phyloP scores from a whole-genome alignment of 495 filamentous ascomycete genomes.

The Xylaria acuta region DNA sequence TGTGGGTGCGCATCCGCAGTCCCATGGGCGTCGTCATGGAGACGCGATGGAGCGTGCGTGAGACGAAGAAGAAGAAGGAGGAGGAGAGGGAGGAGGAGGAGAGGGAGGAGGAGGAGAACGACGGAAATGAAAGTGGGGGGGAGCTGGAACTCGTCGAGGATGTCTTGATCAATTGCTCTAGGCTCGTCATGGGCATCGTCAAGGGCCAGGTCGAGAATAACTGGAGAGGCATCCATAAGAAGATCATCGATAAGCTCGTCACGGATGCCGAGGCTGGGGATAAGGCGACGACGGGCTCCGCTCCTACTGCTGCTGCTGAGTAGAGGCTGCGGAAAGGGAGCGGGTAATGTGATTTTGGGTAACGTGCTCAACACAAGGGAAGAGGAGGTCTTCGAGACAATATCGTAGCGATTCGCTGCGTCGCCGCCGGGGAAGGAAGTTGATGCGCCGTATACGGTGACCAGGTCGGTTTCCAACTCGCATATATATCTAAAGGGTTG shows the following conservation, averaged over 20 bases:
- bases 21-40: slow-evolving; percentile 55
- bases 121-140: too few relatives aligned
- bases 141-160: slow-evolving; percentile 47
- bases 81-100: too few relatives aligned
- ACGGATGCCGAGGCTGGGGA: slow-evolving; percentile 29
- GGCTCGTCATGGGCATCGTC: slow-evolving; percentile 49
- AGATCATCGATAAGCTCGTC: slow-evolving; percentile 46
- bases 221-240: slow-evolving; percentile 50
- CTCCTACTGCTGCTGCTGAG: background rate
- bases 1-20: slow-evolving; percentile 54
- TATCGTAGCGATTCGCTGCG: too few relatives aligned
- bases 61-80: slow-evolving; percentile 28
- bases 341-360: too few relatives aligned
- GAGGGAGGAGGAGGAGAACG: too few relatives aligned
- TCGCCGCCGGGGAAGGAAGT: background rate
- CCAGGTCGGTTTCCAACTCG: background rate
- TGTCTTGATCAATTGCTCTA: slow-evolving; percentile 47
- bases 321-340: background rate
- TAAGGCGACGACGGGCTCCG: background rate
- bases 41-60: slow-evolving; percentile 48
- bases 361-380: too few relatives aligned
- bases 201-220: slow-evolving; percentile 50
- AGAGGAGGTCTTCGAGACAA: too few relatives aligned
- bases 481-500: background rate
- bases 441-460: background rate